Conservation (phyloP, 768 basidiomycete genomes). For the Tricholoma hemisulphureum region DNA sequence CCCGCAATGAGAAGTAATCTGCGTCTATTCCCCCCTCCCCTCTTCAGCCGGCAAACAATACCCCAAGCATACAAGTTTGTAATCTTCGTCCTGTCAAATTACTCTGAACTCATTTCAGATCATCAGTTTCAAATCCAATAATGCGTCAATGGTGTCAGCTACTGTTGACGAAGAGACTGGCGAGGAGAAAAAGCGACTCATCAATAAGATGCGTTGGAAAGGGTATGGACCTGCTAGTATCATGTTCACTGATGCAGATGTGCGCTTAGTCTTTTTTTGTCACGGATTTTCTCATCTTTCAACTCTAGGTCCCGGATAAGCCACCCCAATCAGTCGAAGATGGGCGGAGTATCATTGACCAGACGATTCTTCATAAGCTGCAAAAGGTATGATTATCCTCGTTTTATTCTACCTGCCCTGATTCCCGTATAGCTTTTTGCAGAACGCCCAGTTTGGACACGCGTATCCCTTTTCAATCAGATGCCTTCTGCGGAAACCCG, state of each 20-base stretch:
- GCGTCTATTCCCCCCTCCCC: constrained; percentile 81
- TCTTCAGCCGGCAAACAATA: constrained; percentile 81
- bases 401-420: background rate
- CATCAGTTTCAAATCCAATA: constrained; percentile 72
- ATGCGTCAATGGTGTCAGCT: constrained; percentile 68
- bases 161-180: constrained; percentile 73
- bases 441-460: constrained; percentile 84
- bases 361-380: constrained; percentile 52
- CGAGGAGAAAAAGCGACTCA: constrained; percentile 77
- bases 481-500: constrained; percentile 65
- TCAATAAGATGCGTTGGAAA: constrained; percentile 86
- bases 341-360: constrained; percentile 52
- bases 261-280: constrained; percentile 22
- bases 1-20: constrained; percentile 51
- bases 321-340: constrained; percentile 64
- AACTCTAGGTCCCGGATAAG: constrained; percentile 59
- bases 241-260: constrained; percentile 60
- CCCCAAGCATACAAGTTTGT: constrained; percentile 79
- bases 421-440: constrained; percentile 56
- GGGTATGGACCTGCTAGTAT: constrained; percentile 75
- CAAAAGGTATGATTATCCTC: constrained; percentile 42
- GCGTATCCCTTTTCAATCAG: constrained; percentile 83
- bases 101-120: background rate
- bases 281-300: background rate
- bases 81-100: background rate